phyloP scores from a whole-genome alignment of 2,329 filamentous ascomycete species.

The Fusarium oxysporum region DNA sequence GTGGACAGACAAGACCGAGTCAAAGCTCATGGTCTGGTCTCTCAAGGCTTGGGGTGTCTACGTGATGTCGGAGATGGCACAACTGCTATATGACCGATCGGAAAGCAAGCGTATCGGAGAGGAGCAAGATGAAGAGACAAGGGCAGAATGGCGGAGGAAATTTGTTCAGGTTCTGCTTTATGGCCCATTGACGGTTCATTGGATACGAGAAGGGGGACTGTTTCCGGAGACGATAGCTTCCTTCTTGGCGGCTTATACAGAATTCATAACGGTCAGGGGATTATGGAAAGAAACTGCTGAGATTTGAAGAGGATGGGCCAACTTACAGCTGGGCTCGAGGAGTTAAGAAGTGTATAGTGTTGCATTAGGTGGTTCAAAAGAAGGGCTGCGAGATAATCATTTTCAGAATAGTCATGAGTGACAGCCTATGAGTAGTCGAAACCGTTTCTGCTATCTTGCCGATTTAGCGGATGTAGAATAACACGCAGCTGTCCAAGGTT shows the following conservation, averaged over 20 bases:
- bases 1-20: conserved; percentile 10
- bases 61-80: conserved; percentile 18
- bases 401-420: no score
- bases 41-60: conserved; percentile 16
- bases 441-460: rapidly evolving
- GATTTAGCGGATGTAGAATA: background rate
- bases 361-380: no score
- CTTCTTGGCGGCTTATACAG: conserved; percentile 18
- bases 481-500: background rate
- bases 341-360: background rate
- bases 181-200: conserved; percentile 24
- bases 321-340: background rate
- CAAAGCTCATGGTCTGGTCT: conserved; percentile 23
- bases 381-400: no score
- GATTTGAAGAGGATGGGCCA: rapidly evolving
- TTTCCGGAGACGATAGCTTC: conserved; percentile 22
- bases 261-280: conserved; percentile 21
- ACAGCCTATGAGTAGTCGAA: background rate
- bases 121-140: background rate
- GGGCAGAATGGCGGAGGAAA: conserved; percentile 11
- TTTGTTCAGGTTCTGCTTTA: conserved; percentile 19
- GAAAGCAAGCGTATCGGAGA: background rate
- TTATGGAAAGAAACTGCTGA: conserved; percentile 21
- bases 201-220: conserved; percentile 13
- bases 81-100: conserved; percentile 10